Evolutionary conservation across 2,329 filamentous ascomycete genomes (phyloP).

Genomic region (Sporothrix protearum): DNA sequence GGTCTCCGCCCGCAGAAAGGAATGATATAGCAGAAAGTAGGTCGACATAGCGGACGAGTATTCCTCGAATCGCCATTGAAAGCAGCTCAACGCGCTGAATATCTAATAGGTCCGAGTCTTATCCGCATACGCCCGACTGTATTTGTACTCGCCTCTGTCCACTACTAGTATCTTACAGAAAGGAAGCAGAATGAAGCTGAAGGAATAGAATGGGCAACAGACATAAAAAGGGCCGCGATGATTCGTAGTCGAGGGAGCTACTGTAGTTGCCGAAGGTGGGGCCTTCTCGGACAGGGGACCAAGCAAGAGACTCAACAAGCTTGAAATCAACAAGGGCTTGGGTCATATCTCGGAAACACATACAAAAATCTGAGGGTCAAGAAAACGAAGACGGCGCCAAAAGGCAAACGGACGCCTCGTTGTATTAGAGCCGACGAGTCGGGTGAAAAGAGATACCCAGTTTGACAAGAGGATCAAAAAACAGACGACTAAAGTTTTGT

Average conservation of each 20-base stretch:
- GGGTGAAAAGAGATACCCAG: background rate
- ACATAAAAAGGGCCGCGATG: background rate
- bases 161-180: too few species aligned
- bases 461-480: background rate
- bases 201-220: background rate
- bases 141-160: background rate
- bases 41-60: background rate
- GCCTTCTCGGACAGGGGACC: background rate
- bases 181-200: background rate
- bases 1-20: background rate
- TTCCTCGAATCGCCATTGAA: background rate
- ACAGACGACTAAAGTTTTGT: background rate
- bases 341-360: background rate
- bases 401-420: background rate
- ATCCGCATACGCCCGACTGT: background rate
- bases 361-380: background rate
- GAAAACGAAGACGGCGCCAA: background rate
- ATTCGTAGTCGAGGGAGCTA: background rate
- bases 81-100: background rate
- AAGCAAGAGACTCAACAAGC: background rate
- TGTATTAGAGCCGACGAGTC: background rate
- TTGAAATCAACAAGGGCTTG: background rate
- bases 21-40: background rate
- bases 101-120: background rate
- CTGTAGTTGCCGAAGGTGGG: background rate